Evolutionary conservation across 352 stramenopile species (phyloP).

Genomic region (Saprolegnia diclina): DNA sequence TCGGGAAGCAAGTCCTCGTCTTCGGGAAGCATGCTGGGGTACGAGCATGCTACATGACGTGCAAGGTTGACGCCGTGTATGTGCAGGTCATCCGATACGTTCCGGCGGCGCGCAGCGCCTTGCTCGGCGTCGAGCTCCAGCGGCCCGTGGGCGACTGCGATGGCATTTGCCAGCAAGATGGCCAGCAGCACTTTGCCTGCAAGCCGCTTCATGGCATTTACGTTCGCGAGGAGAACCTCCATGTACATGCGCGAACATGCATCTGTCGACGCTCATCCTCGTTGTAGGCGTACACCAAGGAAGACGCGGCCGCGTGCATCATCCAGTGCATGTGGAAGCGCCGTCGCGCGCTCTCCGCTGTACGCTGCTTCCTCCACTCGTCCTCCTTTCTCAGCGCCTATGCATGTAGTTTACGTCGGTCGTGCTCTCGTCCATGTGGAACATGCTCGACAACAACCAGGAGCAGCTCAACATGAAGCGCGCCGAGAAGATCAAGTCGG

Average conservation of each 20-base stretch:
- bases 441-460: conserved; percentile 86
- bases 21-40: conserved; percentile 76
- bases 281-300: conserved; percentile 64
- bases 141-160: conserved; percentile 71
- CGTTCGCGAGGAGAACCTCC: conserved; percentile 71
- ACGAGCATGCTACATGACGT: conserved; percentile 15
- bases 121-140: conserved; percentile 83
- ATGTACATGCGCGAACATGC: conserved; percentile 31
- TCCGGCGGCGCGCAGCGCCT: conserved; percentile 37
- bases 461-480: conserved; percentile 85
- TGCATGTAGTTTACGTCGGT: conserved; percentile 61
- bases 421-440: conserved; percentile 81
- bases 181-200: conserved; percentile 75
- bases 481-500: conserved; percentile 78
- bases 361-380: conserved; percentile 16
- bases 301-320: conserved; percentile 65
- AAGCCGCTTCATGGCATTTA: conserved; percentile 78
- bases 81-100: conserved; percentile 62
- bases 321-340: conserved; percentile 74
- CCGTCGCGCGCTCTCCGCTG: conserved; percentile 65
- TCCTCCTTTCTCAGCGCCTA: neutral
- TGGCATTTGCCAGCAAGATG: conserved; percentile 51
- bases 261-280: neutral
- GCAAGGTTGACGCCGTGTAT: conserved; percentile 19
- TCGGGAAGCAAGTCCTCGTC: conserved; percentile 57